phyloP scores from a whole-genome alignment of 148 eudicot genomes.

The Diospyros kaki region DNA sequence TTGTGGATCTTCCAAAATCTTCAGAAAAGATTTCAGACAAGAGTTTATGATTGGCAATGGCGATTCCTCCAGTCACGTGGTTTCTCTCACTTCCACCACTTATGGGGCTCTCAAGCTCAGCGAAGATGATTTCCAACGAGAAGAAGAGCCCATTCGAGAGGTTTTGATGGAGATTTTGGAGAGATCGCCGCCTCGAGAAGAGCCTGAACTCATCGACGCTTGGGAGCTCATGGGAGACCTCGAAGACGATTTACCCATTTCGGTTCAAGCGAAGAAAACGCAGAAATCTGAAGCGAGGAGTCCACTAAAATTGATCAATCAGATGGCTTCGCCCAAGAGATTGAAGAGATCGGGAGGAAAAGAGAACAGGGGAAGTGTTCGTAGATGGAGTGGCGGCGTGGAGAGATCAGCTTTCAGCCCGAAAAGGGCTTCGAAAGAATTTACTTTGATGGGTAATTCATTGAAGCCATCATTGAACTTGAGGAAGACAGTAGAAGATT shows the following conservation, averaged over 20 bases:
- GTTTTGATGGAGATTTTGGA: too few relatives aligned
- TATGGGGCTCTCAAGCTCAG: constrained; percentile 74
- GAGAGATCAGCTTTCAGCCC: constrained; percentile 43
- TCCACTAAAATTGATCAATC: constrained; percentile 54
- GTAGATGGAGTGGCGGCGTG: constrained; percentile 1
- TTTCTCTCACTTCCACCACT: constrained; percentile 82
- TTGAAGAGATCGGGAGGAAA: constrained; percentile 40
- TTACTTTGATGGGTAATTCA: constrained; percentile 27
- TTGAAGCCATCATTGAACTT: constrained; percentile 28
- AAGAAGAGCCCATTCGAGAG: constrained; percentile 9
- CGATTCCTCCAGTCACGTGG: constrained; percentile 49
- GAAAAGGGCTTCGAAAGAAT: constrained; percentile 30
- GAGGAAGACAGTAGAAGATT: constrained; percentile 30
- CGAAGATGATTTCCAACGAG: constrained; percentile 14
- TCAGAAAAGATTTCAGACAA: constrained; percentile 37
- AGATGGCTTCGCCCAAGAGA: constrained; percentile 46
- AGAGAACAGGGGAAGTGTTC: constrained; percentile 36
- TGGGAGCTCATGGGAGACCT: constrained; percentile 90
- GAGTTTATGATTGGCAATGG: constrained; percentile 28
- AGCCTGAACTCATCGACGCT: constrained; percentile 64
- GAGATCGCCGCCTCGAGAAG: constrained; percentile 32
- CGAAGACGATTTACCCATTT: constrained; percentile 42
- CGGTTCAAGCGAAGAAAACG: constrained; percentile 34
- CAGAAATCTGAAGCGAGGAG: constrained; percentile 38
- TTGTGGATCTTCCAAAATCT: constrained; percentile 69